phyloP scores from a whole-genome alignment of 1,284 basidiomycete species.

The Irpex rosettiformis region DNA sequence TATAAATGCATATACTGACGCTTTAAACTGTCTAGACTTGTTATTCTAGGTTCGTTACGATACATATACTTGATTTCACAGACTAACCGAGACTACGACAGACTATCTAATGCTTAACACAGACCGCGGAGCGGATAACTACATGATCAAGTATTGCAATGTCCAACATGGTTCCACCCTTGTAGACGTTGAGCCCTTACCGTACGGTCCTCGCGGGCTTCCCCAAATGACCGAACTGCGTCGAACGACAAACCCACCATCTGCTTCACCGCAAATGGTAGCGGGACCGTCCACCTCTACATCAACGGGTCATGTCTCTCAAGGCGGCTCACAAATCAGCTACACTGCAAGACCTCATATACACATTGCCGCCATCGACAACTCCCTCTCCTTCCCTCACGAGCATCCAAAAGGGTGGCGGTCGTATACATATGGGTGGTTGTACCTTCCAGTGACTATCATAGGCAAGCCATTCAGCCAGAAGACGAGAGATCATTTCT shows the following conservation, averaged over 20 bases:
- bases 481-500: constrained; percentile 77
- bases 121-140: constrained; percentile 80
- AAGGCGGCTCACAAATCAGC: constrained; percentile 23
- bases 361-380: constrained; percentile 90
- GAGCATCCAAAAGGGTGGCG: constrained; percentile 89
- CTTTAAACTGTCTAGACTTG: constrained; percentile 50
- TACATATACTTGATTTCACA: neutral
- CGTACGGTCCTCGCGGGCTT: constrained; percentile 59
- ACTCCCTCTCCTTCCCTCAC: constrained; percentile 88
- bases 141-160: constrained; percentile 87
- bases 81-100: constrained; percentile 21
- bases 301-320: constrained; percentile 11
- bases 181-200: constrained; percentile 74
- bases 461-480: constrained; percentile 85
- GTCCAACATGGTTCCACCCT: constrained; percentile 69
- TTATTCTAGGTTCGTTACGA: constrained; percentile 62
- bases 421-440: constrained; percentile 89
- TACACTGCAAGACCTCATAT: constrained; percentile 45
- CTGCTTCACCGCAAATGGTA: constrained; percentile 34
- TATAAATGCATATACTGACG: constrained; percentile 10
- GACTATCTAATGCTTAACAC: constrained; percentile 91
- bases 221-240: constrained; percentile 68
- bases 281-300: constrained; percentile 20
- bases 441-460: constrained; percentile 83
- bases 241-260: constrained; percentile 39